Percentiles rank a stretch among this genome's conserved stretches.
Evolutionary conservation across 208 protist genomes (phyloP).

Genomic region (Herpetomonas tarakana): DNA sequence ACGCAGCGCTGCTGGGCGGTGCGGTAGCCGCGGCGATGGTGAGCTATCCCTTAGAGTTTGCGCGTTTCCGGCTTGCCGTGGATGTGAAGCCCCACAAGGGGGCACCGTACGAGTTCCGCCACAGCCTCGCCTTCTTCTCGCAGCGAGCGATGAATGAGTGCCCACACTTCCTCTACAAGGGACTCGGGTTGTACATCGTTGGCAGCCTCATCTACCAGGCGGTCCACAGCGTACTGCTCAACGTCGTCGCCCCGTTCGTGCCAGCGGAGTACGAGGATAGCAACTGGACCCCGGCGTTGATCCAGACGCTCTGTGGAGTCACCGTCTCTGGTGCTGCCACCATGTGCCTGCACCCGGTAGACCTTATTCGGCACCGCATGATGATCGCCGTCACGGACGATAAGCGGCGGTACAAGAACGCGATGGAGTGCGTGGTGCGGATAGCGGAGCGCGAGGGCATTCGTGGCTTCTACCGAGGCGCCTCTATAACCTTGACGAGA

Average conservation of each 20-base stretch:
- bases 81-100: conserved; percentile 60
- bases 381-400: conserved; percentile 80
- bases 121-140: conserved; percentile 75
- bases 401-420: conserved; percentile 48
- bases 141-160: conserved; percentile 60
- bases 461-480: conserved; percentile 67
- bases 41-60: conserved; percentile 80
- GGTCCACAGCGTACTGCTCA: conserved; percentile 37
- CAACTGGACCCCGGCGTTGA: conserved; percentile 30
- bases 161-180: conserved; percentile 70
- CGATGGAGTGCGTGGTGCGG: conserved; percentile 46
- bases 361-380: conserved; percentile 71
- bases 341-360: conserved; percentile 68
- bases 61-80: conserved; percentile 74
- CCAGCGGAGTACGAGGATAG: conserved; percentile 37
- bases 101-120: conserved; percentile 55
- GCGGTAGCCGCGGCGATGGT: conserved; percentile 43
- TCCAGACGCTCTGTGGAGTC: conserved; percentile 46
- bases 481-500: conserved; percentile 48
- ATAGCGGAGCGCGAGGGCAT: conserved; percentile 61
- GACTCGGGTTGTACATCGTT: conserved; percentile 59
- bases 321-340: conserved; percentile 54
- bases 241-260: conserved; percentile 33
- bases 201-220: conserved; percentile 61
- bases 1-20: conserved; percentile 44